Conservation (phyloP, 2,329 filamentous ascomycete species). For the Zymoseptoria brevis region DNA sequence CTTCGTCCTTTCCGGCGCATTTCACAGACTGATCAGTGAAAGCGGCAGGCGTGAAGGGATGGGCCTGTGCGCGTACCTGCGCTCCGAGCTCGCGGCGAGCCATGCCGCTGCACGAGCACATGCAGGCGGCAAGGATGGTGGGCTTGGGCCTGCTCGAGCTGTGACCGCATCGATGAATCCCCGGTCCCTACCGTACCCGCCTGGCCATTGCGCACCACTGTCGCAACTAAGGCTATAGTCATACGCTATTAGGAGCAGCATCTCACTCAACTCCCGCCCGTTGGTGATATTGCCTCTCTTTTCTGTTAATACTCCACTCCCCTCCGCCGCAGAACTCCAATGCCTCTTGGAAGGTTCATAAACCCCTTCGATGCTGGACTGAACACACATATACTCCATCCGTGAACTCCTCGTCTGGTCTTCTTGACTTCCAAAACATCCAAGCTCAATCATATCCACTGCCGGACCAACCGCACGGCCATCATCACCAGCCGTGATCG, state of each 20-base stretch:
- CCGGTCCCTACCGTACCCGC: constrained; percentile 9
- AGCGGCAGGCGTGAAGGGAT: neutral
- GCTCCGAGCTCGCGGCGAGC: neutral
- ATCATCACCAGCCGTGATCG: neutral
- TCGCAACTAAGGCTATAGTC: constrained; percentile 5
- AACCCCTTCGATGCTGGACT: neutral
- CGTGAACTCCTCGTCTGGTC: neutral
- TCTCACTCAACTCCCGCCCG: constrained; percentile 9
- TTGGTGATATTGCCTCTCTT: constrained; percentile 8
- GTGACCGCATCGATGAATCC: constrained; percentile 16
- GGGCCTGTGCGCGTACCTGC: neutral
- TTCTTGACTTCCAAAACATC: neutral
- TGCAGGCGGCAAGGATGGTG: constrained; percentile 9
- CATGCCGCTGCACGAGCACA: constrained; percentile 4
- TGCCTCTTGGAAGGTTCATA: constrained; percentile 10
- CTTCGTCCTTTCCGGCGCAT: constrained; percentile 7
- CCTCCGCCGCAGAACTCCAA: constrained; percentile 7
- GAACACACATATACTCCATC: neutral
- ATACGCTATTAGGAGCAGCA: constrained; percentile 18
- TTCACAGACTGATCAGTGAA: neutral
- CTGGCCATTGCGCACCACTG: constrained; percentile 12
- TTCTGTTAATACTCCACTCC: constrained; percentile 1
- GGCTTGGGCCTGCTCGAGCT: constrained; percentile 14
- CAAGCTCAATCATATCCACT: neutral
- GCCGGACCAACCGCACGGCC: neutral